Evolutionary conservation across 2,329 filamentous ascomycete genomes (phyloP), one percentile per base, ranked within the genome.

Genomic region (Ophiobolus disseminans): DNA sequence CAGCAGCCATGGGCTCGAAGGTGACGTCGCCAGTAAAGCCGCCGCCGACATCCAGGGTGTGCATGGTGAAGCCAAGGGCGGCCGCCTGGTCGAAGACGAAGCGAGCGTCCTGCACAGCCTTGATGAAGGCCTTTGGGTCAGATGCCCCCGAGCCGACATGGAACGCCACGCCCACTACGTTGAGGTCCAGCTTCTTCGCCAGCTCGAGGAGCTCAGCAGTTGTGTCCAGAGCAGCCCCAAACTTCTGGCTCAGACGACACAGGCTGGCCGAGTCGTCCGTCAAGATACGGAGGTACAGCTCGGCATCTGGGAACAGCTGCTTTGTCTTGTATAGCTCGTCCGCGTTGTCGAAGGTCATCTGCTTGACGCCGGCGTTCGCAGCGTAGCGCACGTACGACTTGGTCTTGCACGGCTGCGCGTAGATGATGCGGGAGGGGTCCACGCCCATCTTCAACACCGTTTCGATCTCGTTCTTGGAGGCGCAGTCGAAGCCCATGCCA

Each of bases 311-410:
- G 70, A 84, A 97, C 64, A 94, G 84, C 75, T 91, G 89, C 76
- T 95, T 94, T 75, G 96, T 93, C 83, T 99, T 99, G 84, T 93
- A 91, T 42, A 99, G 84, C 82, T 99, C 94, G 74, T 99, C 94
- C 72, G 89, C 86, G 66, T 99, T 99, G 83, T 99, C 94, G 72
- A 99, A 97, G 2, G 94, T 99, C 93, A 99, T 97, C 81, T 96
- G 90, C 79, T 89, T 93, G 72, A 99, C 94, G 62, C 88, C 89
- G 60, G 87, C 81, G 70, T 86, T 83, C 68, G 89, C 86, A 58
- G 95, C 94, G 69, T 92, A 96, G 70, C 92, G 91, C 55, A 99
- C 83, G 75, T 97, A 97, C 38, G 93, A 97, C 79, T 94, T 96
- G 68, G 94, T 99, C 86, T 99, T 99, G 89, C 94, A 97, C 46